These are phyloP conservation scores for Bisporella sp. DNA, from an alignment of 2,329 filamentous ascomycete species.

Conservation along the genomic window DNA sequence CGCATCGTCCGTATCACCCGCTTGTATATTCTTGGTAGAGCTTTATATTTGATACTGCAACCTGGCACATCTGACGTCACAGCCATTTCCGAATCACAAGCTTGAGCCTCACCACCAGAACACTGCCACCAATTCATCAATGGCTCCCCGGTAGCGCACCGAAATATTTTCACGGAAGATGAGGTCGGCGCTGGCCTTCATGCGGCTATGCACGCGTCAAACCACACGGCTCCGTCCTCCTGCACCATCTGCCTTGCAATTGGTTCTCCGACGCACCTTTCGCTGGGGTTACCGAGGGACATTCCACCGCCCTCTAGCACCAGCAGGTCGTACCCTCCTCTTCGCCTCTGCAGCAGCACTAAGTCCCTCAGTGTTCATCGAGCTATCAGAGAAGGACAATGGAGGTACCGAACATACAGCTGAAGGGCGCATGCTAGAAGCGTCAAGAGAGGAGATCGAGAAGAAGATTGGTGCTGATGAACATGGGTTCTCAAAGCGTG, in stretches of 20 bases:
- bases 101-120: too few relatives aligned
- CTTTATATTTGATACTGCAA: too few relatives aligned
- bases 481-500: constrained; percentile 48
- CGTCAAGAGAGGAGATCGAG: constrained; percentile 69
- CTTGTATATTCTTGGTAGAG: too few relatives aligned
- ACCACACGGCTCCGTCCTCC: constrained; percentile 26
- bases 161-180: constrained; percentile 26
- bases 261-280: constrained; percentile 10
- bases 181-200: constrained; percentile 36
- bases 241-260: constrained; percentile 14
- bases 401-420: constrained; percentile 56
- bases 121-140: too few relatives aligned
- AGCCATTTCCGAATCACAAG: too few relatives aligned
- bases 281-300: constrained; percentile 1
- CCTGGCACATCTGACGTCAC: too few relatives aligned
- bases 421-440: constrained; percentile 81
- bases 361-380: constrained; percentile 50
- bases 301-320: constrained; percentile 5
- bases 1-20: too few relatives aligned
- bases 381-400: constrained; percentile 49
- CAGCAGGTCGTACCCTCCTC: constrained; percentile 13
- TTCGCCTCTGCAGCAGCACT: constrained; percentile 28
- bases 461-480: constrained; percentile 60
- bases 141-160: too few relatives aligned
- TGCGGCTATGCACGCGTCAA: constrained; percentile 38